phyloP scores from a whole-genome alignment of 2,329 filamentous ascomycete species.

The Epichloe elymi region DNA sequence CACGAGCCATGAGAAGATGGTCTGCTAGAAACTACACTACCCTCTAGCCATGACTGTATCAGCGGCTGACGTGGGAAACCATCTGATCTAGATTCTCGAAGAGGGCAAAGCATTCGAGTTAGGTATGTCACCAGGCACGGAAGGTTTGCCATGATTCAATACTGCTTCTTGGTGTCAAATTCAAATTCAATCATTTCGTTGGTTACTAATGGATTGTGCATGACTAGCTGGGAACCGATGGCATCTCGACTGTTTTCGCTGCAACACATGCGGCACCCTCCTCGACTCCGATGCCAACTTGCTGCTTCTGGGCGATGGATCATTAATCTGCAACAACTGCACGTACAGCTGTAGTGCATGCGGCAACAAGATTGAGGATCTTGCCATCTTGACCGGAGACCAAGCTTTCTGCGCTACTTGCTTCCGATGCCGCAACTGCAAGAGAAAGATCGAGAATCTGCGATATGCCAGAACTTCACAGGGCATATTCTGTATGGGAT shows the following conservation, averaged over 20 bases:
- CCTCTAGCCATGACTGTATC: background rate
- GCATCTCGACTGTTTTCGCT: constrained; percentile 98
- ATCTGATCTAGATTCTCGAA: constrained; percentile 63
- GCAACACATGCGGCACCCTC: constrained; percentile 86
- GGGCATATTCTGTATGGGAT: constrained; percentile 98
- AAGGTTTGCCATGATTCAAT: background rate
- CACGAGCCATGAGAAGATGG: background rate
- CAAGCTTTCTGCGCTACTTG: constrained; percentile 96
- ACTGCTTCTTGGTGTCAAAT: too few species aligned
- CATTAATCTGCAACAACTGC: constrained; percentile 97
- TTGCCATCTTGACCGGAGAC: constrained; percentile 93
- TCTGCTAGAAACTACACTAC: background rate
- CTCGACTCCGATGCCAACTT: constrained; percentile 98
- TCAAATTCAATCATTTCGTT: background rate
- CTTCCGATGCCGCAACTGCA: constrained; percentile 96
- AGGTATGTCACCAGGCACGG: constrained; percentile 43
- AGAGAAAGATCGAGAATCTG: constrained; percentile 95
- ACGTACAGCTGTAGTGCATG: constrained; percentile 98
- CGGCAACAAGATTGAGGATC: constrained; percentile 93
- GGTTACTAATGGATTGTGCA: constrained; percentile 11
- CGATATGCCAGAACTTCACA: constrained; percentile 95
- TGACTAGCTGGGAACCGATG: constrained; percentile 77
- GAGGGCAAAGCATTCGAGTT: constrained; percentile 98
- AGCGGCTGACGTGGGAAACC: constrained; percentile 4
- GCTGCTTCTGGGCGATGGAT: constrained; percentile 90